Conservation (phyloP, 2,329 filamentous ascomycete species). For the Colletotrichum brevisporum region DNA sequence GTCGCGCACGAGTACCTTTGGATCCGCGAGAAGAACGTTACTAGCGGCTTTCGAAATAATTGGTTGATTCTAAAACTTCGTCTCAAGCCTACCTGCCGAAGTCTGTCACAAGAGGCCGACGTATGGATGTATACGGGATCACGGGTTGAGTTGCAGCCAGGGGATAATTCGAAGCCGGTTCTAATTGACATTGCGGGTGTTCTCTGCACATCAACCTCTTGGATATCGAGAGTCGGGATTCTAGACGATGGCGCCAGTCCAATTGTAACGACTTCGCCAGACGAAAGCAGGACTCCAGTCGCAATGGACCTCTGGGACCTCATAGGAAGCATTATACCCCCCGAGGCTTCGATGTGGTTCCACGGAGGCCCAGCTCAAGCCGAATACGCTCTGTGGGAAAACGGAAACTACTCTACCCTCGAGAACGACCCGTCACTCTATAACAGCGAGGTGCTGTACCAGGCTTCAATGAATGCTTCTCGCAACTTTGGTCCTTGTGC, state of each 20-base stretch:
- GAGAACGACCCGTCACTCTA: neutral
- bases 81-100: neutral
- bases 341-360: neutral
- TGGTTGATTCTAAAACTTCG: no score
- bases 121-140: neutral
- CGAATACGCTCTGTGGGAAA: neutral
- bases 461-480: neutral
- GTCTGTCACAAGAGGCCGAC: conserved; percentile 3
- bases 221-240: neutral
- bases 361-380: neutral
- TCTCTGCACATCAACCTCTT: neutral
- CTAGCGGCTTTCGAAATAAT: no score
- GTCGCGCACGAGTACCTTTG: neutral
- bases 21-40: neutral
- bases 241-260: neutral
- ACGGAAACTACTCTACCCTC: neutral
- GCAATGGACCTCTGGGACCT: neutral
- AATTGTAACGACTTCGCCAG: neutral
- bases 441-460: neutral
- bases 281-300: neutral
- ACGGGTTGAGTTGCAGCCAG: neutral
- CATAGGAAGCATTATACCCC: neutral
- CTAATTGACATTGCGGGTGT: neutral
- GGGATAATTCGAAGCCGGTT: neutral
- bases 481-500: neutral